These are phyloP conservation scores for Nicotiana sylvestris DNA, from an alignment of 257 asterid species.

Conservation along the genomic window DNA sequence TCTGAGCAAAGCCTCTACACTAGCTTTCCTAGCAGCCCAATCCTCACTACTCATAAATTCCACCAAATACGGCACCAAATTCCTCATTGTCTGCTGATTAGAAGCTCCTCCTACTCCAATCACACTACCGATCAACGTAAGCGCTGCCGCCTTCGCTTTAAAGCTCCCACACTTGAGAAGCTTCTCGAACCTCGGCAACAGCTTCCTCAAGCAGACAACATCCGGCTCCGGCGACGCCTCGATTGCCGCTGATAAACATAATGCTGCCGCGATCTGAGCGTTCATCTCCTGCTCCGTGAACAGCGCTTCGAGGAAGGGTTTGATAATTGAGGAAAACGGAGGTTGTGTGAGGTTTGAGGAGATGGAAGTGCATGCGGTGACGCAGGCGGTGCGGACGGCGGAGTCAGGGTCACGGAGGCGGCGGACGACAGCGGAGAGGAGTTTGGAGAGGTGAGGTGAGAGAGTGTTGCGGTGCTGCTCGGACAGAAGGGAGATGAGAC, in stretches of 20 bases:
- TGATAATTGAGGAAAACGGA: slow-evolving; percentile 49
- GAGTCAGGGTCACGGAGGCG: slow-evolving; percentile 78
- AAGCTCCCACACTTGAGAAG: slow-evolving; percentile 51
- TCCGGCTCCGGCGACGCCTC: slow-evolving; percentile 61
- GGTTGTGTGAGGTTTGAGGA: slow-evolving; percentile 53
- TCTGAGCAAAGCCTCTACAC: slow-evolving; percentile 65
- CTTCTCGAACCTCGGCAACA: slow-evolving; percentile 54
- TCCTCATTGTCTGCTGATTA: slow-evolving; percentile 34
- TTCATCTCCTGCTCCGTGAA: slow-evolving; percentile 57
- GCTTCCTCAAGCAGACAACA: slow-evolving; percentile 42
- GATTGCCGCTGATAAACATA: slow-evolving; percentile 58
- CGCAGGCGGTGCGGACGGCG: slow-evolving; percentile 63
- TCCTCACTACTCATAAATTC: slow-evolving; percentile 70
- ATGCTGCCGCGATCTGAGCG: slow-evolving; percentile 59
- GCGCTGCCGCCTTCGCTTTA: slow-evolving; percentile 70
- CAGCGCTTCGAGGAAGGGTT: slow-evolving; percentile 60
- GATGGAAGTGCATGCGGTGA: slow-evolving; percentile 56
- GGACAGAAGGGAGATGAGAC: slow-evolving; percentile 56
- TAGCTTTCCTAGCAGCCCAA: slow-evolving; percentile 89
- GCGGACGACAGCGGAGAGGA: slow-evolving; percentile 64
- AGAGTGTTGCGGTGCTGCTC: slow-evolving; percentile 57
- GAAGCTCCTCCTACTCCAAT: slow-evolving; percentile 52
- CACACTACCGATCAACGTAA: slow-evolving; percentile 59
- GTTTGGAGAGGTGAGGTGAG: slow-evolving; percentile 59
- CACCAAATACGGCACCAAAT: slow-evolving; percentile 55